A percentile compares a stretch with the other conserved stretches of the same genome.
Evolutionary conservation across 176 grass and related monocot species (phyloP).

Genomic region (Oryza longistaminata): DNA sequence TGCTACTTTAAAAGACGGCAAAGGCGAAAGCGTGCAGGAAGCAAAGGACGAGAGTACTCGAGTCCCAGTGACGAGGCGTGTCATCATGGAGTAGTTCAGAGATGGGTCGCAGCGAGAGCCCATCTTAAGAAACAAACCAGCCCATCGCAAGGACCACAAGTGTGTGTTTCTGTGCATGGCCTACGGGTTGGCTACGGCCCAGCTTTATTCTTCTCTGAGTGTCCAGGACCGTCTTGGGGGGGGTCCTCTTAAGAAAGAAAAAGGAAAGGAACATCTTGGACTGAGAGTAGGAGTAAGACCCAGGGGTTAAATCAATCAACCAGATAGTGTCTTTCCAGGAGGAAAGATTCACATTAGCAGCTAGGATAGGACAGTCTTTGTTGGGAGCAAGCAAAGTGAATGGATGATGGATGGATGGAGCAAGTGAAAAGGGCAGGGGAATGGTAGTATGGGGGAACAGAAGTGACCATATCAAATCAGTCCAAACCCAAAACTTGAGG

Average conservation of each 20-base stretch:
- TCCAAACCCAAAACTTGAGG: constrained; percentile 28
- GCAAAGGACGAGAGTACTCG: constrained; percentile 12
- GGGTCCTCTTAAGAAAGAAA: no score
- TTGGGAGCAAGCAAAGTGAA: constrained; percentile 46
- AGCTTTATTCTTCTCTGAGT: constrained; percentile 19
- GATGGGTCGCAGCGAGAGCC: constrained; percentile 22
- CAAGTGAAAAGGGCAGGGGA: constrained; percentile 4
- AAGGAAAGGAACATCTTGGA: not conserved
- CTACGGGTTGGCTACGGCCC: constrained; percentile 22
- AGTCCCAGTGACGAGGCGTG: constrained; percentile 22
- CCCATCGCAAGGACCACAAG: constrained; percentile 30
- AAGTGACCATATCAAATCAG: constrained; percentile 54
- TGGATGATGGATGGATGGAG: constrained; percentile 33
- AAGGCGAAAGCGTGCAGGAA: constrained; percentile 38
- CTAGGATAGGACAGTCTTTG: constrained; percentile 6
- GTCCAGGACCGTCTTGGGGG: not conserved
- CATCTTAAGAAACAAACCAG: not conserved
- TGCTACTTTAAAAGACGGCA: constrained; percentile 27
- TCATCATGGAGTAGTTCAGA: not conserved
- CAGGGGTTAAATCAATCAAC: constrained; percentile 38
- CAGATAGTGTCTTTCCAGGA: constrained; percentile 30
- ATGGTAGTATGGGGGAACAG: constrained; percentile 23
- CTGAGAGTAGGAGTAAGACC: not conserved
- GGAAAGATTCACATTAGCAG: constrained; percentile 26
- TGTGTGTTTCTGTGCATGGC: not conserved